These are phyloP conservation scores for Coniella lustricola DNA, from an alignment of 2,329 filamentous ascomycete genomes.

Conservation along the genomic window DNA sequence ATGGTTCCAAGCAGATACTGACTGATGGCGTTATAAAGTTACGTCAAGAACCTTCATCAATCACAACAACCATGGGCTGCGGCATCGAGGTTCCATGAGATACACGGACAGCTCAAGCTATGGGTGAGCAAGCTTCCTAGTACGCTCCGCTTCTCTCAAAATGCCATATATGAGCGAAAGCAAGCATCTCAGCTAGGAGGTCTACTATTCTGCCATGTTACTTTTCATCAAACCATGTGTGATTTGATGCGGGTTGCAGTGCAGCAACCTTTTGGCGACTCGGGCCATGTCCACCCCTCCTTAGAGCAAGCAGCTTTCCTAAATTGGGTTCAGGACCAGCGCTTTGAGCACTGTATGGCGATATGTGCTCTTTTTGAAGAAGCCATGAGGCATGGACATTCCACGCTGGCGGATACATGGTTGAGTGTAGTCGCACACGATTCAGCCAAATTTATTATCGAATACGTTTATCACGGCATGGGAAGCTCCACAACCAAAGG, in stretches of 20 bases:
- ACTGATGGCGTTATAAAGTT: constrained; percentile 1
- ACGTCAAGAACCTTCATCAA: constrained; percentile 12
- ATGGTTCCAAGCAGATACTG: too few relatives aligned
- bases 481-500: neutral
- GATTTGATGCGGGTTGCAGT: constrained; percentile 14
- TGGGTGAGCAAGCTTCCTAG: constrained; percentile 14
- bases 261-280: constrained; percentile 6
- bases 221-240: constrained; percentile 17
- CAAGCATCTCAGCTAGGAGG: constrained; percentile 15
- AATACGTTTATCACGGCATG: constrained; percentile 4
- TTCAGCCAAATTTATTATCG: constrained; percentile 10
- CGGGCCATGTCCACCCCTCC: constrained; percentile 7
- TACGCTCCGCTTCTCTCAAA: constrained; percentile 13
- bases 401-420: constrained; percentile 14
- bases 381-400: constrained; percentile 11
- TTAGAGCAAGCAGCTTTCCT: constrained; percentile 19
- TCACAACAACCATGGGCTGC: constrained; percentile 7
- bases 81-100: constrained; percentile 10
- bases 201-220: constrained; percentile 14
- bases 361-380: constrained; percentile 21
- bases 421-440: constrained; percentile 14
- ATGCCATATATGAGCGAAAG: constrained; percentile 13
- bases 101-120: constrained; percentile 5
- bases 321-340: constrained; percentile 18
- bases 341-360: constrained; percentile 22